Evolutionary conservation across 2,329 filamentous ascomycete genomes (phyloP), one percentile per base, ranked within the genome.

Genomic region (Corinectria fuckeliana): DNA sequence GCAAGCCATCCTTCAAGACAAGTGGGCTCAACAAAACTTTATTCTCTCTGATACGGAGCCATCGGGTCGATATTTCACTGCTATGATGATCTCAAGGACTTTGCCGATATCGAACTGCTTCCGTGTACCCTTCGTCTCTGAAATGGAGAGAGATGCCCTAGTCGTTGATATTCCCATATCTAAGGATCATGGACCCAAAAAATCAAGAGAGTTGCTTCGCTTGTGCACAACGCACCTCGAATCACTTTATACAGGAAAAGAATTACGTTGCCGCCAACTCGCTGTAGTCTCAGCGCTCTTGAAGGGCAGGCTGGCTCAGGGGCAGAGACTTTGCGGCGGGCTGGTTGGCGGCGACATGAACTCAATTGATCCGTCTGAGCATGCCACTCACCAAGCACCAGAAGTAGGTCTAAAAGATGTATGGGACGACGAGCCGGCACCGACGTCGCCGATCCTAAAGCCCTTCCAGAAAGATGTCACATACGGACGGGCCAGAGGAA

Each of bases 261-360:
- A 3, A 2, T 39, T 48, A 23, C 60, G 51, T 3, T 34, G 32
- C 11, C 32, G 51, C 11, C 45, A 61, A 25, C 28, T 61, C 3
- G 39, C 25, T 7, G 28, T 48, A n/a, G 51, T 61, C 13, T 53
- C 59, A 0, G 45, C 47, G n/a, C 11, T 61, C 3, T 16, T 61
- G 4, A 58, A 55, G 21, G 5, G 11, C 3, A 9, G 49, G 13
- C 23, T 14, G 3, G 26, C 32, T 8, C n/a, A 50, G 23, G 30
- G 28, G 1, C 34, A 13, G 11, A 32, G 13, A 20, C 5, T 61
- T 8, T 7, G 41, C 5, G 55, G 3, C 8, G 55, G 55, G 7
- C 11, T 61, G 9, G 59, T 61, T 5, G 58, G 45, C 3, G 55
- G 59, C 11, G 59, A 61, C 21, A 58, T 61, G 55, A 61, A 58